phyloP scores from a whole-genome alignment of 2,329 filamentous ascomycete species.

The Bisporella sp. region DNA sequence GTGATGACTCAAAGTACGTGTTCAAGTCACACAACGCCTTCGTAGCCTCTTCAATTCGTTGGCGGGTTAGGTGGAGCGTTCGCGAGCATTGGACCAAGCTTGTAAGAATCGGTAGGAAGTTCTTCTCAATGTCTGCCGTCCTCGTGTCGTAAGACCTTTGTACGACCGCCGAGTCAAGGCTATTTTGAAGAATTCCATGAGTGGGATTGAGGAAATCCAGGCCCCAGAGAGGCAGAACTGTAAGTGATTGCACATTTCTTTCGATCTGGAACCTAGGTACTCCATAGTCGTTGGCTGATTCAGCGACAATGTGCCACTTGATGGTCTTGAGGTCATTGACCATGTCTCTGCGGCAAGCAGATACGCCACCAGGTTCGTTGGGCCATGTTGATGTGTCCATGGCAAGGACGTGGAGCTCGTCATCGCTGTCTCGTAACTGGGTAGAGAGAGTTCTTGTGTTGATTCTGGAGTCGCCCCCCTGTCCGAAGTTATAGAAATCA shows the following conservation, averaged over 20 bases:
- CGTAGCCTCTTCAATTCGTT: slow-evolving; percentile 35
- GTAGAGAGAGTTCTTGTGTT: slow-evolving; percentile 26
- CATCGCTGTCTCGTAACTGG: slow-evolving; percentile 9
- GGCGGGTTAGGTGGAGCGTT: slow-evolving; percentile 36
- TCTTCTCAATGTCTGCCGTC: slow-evolving; percentile 39
- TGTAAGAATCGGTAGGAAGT: slow-evolving; percentile 45
- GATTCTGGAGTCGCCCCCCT: slow-evolving; percentile 28
- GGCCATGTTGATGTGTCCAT: slow-evolving; percentile 25
- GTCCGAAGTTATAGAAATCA: slow-evolving; percentile 29
- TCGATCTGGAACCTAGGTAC: slow-evolving; percentile 42
- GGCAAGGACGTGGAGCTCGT: slow-evolving; percentile 35
- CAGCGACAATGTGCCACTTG: slow-evolving; percentile 43
- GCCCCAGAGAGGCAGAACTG: slow-evolving; percentile 42
- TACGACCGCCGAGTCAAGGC: slow-evolving; percentile 41
- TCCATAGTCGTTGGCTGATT: slow-evolving; percentile 45
- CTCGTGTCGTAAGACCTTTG: slow-evolving; percentile 33
- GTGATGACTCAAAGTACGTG: slow-evolving; percentile 31
- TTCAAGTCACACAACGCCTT: slow-evolving; percentile 21
- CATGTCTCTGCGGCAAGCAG: slow-evolving; percentile 42
- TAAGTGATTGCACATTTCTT: slow-evolving; percentile 41
- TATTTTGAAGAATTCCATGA: slow-evolving; percentile 41
- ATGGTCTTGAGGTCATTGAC: slow-evolving; percentile 42
- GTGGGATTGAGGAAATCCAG: slow-evolving; percentile 41
- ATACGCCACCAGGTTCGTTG: slow-evolving; percentile 37
- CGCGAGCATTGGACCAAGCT: slow-evolving; percentile 43